Evolutionary conservation across 371 early-diverging fungal genomes (phyloP).

Genomic region (Rhizopus sp.): DNA sequence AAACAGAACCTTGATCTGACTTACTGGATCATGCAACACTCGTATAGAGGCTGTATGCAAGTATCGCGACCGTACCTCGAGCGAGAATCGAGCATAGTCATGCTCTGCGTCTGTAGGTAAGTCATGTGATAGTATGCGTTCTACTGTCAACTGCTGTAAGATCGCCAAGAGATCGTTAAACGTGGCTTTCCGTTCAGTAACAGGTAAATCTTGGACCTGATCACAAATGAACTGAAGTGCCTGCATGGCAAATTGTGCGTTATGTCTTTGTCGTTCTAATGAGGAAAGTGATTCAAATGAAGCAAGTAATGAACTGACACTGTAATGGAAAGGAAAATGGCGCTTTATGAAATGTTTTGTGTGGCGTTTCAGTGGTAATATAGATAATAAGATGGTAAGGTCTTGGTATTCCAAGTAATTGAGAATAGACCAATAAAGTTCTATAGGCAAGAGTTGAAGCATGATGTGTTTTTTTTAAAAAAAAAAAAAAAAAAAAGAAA

Average conservation of each 20-base stretch:
- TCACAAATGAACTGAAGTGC: constrained; percentile 35
- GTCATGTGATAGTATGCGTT: constrained; percentile 28
- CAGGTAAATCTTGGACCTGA: constrained; percentile 26
- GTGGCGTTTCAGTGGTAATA: constrained; percentile 11
- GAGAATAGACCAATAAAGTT: constrained; percentile 36
- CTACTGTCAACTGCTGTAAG: constrained; percentile 36
- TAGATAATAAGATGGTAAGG: constrained; percentile 19
- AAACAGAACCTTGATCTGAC: background rate
- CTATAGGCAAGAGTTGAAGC: constrained; percentile 38
- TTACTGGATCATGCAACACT: constrained; percentile 51
- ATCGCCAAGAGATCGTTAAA: constrained; percentile 41
- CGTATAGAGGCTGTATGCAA: constrained; percentile 46
- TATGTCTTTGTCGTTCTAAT: constrained; percentile 15
- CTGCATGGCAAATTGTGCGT: constrained; percentile 28
- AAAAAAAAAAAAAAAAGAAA: background rate
- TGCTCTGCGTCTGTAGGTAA: constrained; percentile 28
- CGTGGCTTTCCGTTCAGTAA: constrained; percentile 33
- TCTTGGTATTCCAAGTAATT: constrained; percentile 34
- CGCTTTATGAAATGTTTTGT: constrained; percentile 25
- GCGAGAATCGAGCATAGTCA: constrained; percentile 44
- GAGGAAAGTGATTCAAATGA: constrained; percentile 34
- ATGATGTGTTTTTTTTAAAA: constrained; percentile 12
- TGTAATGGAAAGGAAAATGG: constrained; percentile 38
- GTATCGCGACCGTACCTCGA: constrained; percentile 39
- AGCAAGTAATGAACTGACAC: constrained; percentile 22